These are phyloP conservation scores for Macrolepiota dolichaula DNA, from an alignment of 768 basidiomycete species.

Conservation along the genomic window DNA sequence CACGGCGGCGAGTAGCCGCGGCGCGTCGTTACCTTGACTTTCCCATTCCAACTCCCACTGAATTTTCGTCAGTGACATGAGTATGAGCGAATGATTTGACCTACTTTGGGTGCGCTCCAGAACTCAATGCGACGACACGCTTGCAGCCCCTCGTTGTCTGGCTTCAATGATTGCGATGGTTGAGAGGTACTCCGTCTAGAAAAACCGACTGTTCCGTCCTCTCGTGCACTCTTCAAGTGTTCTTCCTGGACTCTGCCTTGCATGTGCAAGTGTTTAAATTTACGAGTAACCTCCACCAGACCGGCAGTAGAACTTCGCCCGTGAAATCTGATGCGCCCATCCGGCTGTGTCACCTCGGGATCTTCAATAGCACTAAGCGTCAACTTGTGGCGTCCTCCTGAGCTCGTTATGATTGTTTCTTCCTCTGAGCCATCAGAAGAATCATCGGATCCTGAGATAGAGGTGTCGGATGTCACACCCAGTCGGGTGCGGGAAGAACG, in stretches of 20 bases:
- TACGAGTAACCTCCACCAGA: constrained; percentile 51
- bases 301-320: constrained; percentile 58
- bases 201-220: constrained; percentile 6
- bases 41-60: constrained; percentile 65
- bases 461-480: constrained; percentile 11
- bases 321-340: constrained; percentile 52
- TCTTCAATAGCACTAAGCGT: constrained; percentile 33
- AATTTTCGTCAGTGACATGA: background rate
- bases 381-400: constrained; percentile 32
- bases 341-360: constrained; percentile 19
- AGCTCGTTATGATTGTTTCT: constrained; percentile 28
- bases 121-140: constrained; percentile 41
- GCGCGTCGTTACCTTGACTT: constrained; percentile 32
- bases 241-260: constrained; percentile 23
- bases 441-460: constrained; percentile 14
- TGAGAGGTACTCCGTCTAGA: background rate
- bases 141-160: constrained; percentile 19
- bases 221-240: constrained; percentile 7
- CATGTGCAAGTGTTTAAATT: constrained; percentile 49
- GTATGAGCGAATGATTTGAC: constrained; percentile 18
- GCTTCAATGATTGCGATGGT: constrained; percentile 1
- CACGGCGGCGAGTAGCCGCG: constrained; percentile 28
- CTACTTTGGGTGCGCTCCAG: constrained; percentile 57
- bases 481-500: background rate
- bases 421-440: constrained; percentile 27